Evolutionary conservation across 2,329 filamentous ascomycete genomes (phyloP).

Genomic region (Celoporthe dispersa): DNA sequence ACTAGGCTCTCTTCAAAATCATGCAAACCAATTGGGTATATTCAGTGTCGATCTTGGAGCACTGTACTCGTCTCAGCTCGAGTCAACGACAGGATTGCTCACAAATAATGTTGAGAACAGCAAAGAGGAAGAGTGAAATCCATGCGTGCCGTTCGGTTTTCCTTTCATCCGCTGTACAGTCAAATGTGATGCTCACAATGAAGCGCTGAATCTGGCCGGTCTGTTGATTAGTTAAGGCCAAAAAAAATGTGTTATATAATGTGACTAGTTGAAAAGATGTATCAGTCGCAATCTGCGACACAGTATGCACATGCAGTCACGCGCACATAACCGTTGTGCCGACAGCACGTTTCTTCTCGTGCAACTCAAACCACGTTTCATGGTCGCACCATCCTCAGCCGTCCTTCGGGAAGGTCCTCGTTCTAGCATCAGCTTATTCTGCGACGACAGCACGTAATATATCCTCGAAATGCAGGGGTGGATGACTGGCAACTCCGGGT

Average conservation of each 20-base stretch:
- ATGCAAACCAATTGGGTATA: neutral
- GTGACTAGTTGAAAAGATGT: neutral
- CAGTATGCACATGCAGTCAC: neutral
- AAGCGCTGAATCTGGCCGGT: neutral
- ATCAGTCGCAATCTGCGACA: neutral
- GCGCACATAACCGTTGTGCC: neutral
- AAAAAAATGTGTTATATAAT: neutral
- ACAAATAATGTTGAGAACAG: neutral
- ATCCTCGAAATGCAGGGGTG: neutral
- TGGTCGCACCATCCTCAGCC: neutral
- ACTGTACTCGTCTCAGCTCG: neutral
- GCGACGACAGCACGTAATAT: neutral
- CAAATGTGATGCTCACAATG: neutral
- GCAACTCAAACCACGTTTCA: neutral
- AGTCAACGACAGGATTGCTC: neutral
- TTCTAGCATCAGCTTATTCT: neutral
- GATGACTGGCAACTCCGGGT: neutral
- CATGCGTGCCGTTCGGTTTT: neutral
- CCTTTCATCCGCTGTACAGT: neutral
- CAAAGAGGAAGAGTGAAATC: neutral
- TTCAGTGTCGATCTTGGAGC: neutral
- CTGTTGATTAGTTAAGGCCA: neutral
- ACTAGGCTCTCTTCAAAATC: neutral
- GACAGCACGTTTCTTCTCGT: neutral
- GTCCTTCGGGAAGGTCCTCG: neutral